phyloP scores from a whole-genome alignment of 352 stramenopile species.

The Stramenopiles sp. region DNA sequence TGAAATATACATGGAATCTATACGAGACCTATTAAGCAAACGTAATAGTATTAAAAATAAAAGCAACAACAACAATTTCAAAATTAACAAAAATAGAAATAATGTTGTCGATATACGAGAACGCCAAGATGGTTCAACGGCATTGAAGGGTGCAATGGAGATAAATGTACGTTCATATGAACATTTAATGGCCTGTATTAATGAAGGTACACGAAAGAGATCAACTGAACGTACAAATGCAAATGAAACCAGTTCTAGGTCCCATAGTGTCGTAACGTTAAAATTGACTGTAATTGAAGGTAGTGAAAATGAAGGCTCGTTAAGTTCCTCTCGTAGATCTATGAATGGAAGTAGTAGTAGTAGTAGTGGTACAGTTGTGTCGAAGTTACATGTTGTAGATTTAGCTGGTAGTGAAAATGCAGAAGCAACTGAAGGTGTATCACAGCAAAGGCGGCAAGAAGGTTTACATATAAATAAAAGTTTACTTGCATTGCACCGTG shows the following conservation, averaged over 20 bases:
- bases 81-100: background rate
- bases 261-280: background rate
- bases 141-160: background rate
- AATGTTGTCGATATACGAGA: background rate
- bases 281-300: background rate
- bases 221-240: background rate
- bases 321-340: no score
- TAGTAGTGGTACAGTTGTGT: background rate
- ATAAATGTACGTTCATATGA: background rate
- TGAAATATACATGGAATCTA: constrained; percentile 65
- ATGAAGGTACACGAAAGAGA: background rate
- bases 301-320: background rate
- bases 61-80: background rate
- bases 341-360: no score
- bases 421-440: background rate
- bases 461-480: constrained; percentile 5
- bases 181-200: background rate
- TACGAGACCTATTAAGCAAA: constrained; percentile 46
- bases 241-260: constrained; percentile 4
- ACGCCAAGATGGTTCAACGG: background rate
- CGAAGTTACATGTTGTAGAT: constrained; percentile 5
- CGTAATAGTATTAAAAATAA: background rate
- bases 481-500: background rate
- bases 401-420: constrained; percentile 5
- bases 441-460: constrained; percentile 2